A percentile compares a stretch with the other conserved stretches of the same genome.
Evolutionary conservation across 108 stramenopile genomes (phyloP).

Genomic region (Skeletonema tropicum): DNA sequence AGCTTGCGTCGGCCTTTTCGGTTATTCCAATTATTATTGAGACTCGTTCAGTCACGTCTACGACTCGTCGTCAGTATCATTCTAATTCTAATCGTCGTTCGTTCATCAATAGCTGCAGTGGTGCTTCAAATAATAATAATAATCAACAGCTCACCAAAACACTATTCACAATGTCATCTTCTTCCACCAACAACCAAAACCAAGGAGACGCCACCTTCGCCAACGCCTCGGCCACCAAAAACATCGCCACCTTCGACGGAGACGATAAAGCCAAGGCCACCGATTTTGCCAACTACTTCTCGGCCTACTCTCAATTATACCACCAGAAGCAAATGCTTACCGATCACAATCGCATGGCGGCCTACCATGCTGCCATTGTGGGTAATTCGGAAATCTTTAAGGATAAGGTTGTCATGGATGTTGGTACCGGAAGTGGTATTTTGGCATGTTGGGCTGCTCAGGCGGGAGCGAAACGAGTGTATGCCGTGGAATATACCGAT

Average conservation of each 20-base stretch:
- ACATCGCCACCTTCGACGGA: constrained; percentile 85
- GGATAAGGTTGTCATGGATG: no score
- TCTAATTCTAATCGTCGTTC: no score
- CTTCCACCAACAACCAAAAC: background rate
- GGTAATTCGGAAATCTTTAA: no score
- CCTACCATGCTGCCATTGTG: constrained; percentile 94
- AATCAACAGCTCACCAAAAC: no score
- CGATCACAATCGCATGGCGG: constrained; percentile 97
- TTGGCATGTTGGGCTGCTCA: constrained; percentile 20
- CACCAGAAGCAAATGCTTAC: constrained; percentile 99
- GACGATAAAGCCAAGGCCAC: constrained; percentile 85
- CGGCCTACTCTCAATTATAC: constrained; percentile 93
- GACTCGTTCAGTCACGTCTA: no score
- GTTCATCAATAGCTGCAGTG: no score
- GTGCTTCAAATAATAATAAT: no score
- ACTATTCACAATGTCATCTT: no score
- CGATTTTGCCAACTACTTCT: constrained; percentile 96
- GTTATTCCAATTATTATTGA: no score
- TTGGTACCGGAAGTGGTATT: no score
- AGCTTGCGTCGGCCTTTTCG: no score
- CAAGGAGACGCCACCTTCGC: constrained; percentile 45
- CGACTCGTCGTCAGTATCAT: no score
- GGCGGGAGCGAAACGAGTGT: constrained; percentile 46
- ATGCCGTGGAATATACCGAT: constrained; percentile 49
- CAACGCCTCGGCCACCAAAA: constrained; percentile 66